Evolutionary conservation across 2,329 filamentous ascomycete species (phyloP), one percentile per base, ranked within the genome.

Genomic region (Pleurostoma richardsiae): DNA sequence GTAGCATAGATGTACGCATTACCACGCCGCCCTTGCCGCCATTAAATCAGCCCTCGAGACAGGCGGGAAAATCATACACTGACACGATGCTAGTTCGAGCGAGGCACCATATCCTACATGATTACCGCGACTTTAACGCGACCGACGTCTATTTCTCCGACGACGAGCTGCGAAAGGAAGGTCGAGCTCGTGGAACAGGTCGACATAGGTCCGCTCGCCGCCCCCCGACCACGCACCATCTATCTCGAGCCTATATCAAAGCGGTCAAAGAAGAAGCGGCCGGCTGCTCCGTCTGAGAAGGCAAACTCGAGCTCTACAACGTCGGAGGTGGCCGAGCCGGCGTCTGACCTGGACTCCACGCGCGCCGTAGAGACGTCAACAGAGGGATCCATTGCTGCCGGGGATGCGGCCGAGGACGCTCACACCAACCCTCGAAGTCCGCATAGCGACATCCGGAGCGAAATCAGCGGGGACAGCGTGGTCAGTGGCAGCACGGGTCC

Each of bases 91-190:
- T 65, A 97, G 90, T 99, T 99, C 65, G 94, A 97, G 68, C 84
- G 92, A 61, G 94, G 94, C 33, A 91, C 89, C 2, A 89, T 99
- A 57, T 86, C 87, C 26, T 99, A 97, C 68, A 83, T 92, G 71
- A 80, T 97, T 57, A 92, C 89, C 5, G 86, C 92, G 30, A 96
- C 90, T 6, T 67, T 97, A 48, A 97, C 92, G 26, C 83, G 90
- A 47, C 92, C 94, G 26, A 94, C 88, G 0, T 84, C 90, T 5
- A 95, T 96, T 51, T 79, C 85, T 10, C 85, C 92, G 2, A 90
- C 85, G 3, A 78, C 85, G 7, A 86, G 82, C 33, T 94, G 88
- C 67, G 90, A 95, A 55, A 80, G 83, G 51, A 91, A 90, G 59
- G 77, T 99, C 27, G 82, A 84, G 49, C 72, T 96, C 6, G 72